These are phyloP conservation scores for Tylopilus intermedius DNA, from an alignment of 768 basidiomycete species.

Conservation along the genomic window DNA sequence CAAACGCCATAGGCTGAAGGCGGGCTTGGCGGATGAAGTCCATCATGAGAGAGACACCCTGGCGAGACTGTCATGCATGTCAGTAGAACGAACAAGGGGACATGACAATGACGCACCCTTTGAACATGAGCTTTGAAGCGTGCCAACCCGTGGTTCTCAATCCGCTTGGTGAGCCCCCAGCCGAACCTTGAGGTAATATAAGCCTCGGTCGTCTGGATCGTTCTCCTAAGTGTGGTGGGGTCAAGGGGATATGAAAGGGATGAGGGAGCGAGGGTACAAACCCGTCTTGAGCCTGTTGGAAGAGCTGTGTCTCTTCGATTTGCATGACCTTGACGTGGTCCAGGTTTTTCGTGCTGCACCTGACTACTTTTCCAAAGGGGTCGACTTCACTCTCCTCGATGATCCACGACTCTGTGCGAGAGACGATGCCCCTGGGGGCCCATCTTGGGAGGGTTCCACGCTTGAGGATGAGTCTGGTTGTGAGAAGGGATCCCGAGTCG, in stretches of 20 bases:
- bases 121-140: conserved; percentile 87
- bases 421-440: conserved; percentile 80
- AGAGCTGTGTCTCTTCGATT: conserved; percentile 75
- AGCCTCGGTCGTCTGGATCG: conserved; percentile 81
- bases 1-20: conserved; percentile 44
- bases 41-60: conserved; percentile 82
- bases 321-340: conserved; percentile 95
- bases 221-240: conserved; percentile 47
- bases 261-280: conserved; percentile 33
- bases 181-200: conserved; percentile 85
- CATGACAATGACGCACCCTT: conserved; percentile 46
- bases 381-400: conserved; percentile 94
- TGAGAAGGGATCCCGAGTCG: conserved; percentile 68
- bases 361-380: conserved; percentile 69
- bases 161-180: conserved; percentile 82
- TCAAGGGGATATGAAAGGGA: not conserved
- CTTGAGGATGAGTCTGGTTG: conserved; percentile 90
- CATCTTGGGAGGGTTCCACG: conserved; percentile 86
- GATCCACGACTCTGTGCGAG: conserved; percentile 88
- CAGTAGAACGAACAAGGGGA: not conserved
- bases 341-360: conserved; percentile 81
- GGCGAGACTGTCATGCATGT: conserved; percentile 57
- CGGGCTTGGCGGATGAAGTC: conserved; percentile 76
- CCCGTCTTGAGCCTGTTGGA: conserved; percentile 69
- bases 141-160: conserved; percentile 80